These are phyloP conservation scores for Lactarius psammicola DNA, from an alignment of 768 basidiomycete species.

Conservation along the genomic window DNA sequence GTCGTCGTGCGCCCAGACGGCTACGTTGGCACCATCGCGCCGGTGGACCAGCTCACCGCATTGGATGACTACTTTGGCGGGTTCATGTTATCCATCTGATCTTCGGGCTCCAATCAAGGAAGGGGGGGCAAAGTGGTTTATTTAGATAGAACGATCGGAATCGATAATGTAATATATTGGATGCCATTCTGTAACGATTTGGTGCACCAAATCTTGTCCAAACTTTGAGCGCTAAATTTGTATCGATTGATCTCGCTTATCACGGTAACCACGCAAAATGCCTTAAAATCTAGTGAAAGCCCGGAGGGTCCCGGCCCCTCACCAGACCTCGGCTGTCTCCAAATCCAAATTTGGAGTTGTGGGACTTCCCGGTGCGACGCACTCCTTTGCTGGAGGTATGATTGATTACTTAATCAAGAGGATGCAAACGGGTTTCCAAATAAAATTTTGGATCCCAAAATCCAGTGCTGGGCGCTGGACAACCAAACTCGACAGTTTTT, in stretches of 20 bases:
- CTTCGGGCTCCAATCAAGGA: neutral
- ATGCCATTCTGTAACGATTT: neutral
- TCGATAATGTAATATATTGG: neutral
- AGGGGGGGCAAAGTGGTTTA: neutral
- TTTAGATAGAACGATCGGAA: neutral
- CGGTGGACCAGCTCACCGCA: constrained; percentile 42
- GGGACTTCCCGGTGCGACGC: too few relatives aligned
- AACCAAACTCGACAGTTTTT: too few relatives aligned
- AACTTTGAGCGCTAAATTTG: neutral
- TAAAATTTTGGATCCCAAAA: too few relatives aligned
- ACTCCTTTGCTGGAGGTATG: too few relatives aligned
- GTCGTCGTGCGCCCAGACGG: constrained; percentile 65
- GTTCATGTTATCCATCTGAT: constrained; percentile 38
- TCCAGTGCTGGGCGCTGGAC: too few relatives aligned
- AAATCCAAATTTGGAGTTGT: too few relatives aligned
- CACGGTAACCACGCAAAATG: too few relatives aligned
- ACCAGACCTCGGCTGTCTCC: too few relatives aligned
- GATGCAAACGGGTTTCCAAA: too few relatives aligned
- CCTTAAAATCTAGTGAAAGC: too few relatives aligned
- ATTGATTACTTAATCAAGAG: too few relatives aligned
- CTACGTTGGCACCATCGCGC: constrained; percentile 57
- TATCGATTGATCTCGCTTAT: neutral
- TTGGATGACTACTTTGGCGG: constrained; percentile 49
- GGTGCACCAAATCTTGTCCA: neutral
- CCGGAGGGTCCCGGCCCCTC: too few relatives aligned